Base-by-base conservation (phyloP, 2,329 filamentous ascomycete species). In the Epichloe sp. region DNA sequence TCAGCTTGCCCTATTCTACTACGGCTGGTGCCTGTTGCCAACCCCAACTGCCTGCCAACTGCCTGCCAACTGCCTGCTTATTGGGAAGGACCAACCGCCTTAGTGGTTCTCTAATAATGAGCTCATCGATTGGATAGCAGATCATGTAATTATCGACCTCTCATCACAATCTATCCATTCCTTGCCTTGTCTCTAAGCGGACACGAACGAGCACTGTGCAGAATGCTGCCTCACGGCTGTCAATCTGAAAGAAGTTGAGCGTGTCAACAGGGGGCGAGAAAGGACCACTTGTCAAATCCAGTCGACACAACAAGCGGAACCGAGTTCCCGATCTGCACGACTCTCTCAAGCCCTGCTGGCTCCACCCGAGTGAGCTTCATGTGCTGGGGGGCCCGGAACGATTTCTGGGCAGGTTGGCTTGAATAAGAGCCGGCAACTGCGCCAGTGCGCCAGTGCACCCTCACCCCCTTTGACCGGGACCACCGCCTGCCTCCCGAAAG, bases 261-360 rank as follows among this genome's bases (percentile, higher is more conserved):
- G 7, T 26, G 26, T 8, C 26, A 26, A 3, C 7, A 31, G 26
- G 26, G 35, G 35, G n/a, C n/a, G n/a, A 43, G 37, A 23, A 35
- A 34, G 47, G 44, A 36, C 37, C 14, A 46, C 31, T 21, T 21
- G 19, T 21, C 19, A 21, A 21, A 21, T 21, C 19, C 19, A 21
- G 19, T 21, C 19, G 48, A 54, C 26, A 26, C 26, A 26, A 26
- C 26, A 26, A 53, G 52, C 54, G 47, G 45, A 55, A 43, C 52
- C 54, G 51, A 53, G 40, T 53, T 50, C 50, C 53, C 52, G 43
- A 51, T 54, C 51, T 55, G 53, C 55, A 53, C 55, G 48, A 43
- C 14, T 40, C 46, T 36, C 5, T 52, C 47, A 52, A 48, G 48
- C 50, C 55, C 47, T 52, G 44, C 40, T 14, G 40, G 31, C 31